Evolutionary conservation across 2,329 filamentous ascomycete genomes (phyloP), one percentile per base, ranked within the genome.

Genomic region (Rhynchosporium agropyri): DNA sequence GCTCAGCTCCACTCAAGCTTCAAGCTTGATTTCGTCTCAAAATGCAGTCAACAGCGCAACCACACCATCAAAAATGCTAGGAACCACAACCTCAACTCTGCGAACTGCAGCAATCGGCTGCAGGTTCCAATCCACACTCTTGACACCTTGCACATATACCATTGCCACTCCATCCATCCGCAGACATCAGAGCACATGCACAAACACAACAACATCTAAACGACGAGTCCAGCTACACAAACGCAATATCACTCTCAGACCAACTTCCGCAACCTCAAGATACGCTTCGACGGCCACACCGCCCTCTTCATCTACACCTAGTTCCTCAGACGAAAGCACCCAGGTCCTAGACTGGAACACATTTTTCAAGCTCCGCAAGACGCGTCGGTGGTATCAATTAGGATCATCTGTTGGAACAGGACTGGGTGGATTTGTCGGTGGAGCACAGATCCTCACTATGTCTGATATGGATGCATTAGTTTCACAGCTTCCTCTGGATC

Each of bases 301-400:
- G 13, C 54, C 64, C 3, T 42, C 61, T 43, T 28, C 31, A 50
- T 43, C 61, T 61, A 48, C 40, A 33, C 6, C 45, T 51, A 38
- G 60, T 40, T 58, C 58, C 59, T 58, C 58, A 33, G 42, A 65
- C 12, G 12, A 60, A 45, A 38, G 33, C 29, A 55, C 61, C 2
- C 67, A 70, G 29, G 60, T 65, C 56, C 66, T 93, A 48, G 85
- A 92, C 78, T 98, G 94, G 94, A 89, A 97, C 79, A 87, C 86
- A 58, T 98, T 97, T 81, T 96, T 98, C 82, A 86, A 87, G 75
- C 88, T 98, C 64, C 92, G 94, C 73, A 90, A 92, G 71, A 89
- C 88, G 64, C 90, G 94, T 61, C 89, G 94, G 65, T 86, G 90
- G 71, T 90, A 93, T 80, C 92, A 94, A 75, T 84, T 96, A 43